phyloP scores from a whole-genome alignment of 305 asterid genomes.

The Solanum chacoense region DNA sequence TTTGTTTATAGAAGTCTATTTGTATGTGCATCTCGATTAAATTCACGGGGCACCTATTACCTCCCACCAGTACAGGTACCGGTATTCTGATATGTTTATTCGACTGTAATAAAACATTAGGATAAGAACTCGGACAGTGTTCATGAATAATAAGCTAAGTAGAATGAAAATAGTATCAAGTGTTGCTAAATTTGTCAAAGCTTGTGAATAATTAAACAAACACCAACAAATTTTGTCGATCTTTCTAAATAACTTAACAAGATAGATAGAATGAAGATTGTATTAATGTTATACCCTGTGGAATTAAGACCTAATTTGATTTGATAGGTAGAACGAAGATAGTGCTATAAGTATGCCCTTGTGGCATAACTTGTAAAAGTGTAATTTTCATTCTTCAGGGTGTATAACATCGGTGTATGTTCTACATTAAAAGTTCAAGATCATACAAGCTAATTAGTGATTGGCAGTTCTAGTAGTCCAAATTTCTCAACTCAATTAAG shows the following conservation, averaged over 20 bases:
- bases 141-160: not conserved
- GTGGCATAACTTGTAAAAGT: too few species aligned
- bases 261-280: not conserved
- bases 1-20: not conserved
- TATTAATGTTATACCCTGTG: not conserved
- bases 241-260: not conserved
- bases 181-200: too few species aligned
- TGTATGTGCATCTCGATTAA: not conserved
- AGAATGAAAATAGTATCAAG: not conserved
- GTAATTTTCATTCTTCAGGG: too few species aligned
- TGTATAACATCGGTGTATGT: too few species aligned
- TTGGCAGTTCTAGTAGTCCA: not conserved
- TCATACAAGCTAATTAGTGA: not conserved
- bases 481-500: not conserved
- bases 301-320: not conserved
- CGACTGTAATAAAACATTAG: not conserved
- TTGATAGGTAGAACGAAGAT: not conserved
- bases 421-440: not conserved
- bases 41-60: accelerated
- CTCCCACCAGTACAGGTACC: accelerated
- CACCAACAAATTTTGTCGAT: not conserved
- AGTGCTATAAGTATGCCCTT: too few species aligned
- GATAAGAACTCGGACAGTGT: not conserved
- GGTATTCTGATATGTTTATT: not conserved
- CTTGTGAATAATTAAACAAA: too few species aligned